Evolutionary conservation across 1,139 yeast genomes (phyloP), one percentile per base, ranked within the genome.

Genomic region (Barnettozyma hawaiiensis): DNA sequence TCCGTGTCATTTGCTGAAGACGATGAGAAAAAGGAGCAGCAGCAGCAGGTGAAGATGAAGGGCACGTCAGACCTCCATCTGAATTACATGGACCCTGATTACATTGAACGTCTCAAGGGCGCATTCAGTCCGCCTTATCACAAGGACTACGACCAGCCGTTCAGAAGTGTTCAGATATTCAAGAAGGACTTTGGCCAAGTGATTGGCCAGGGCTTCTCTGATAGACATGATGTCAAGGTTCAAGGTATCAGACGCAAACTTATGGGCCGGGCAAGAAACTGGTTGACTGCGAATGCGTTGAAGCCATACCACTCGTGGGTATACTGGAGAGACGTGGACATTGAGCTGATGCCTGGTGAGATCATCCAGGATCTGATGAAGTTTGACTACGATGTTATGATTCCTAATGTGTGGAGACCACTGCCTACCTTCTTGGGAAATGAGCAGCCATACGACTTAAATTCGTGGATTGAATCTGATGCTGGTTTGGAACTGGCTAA

Each of bases 221-320:
- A 85, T 59, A 69, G 96, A 49, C 96, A 87, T 59, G 94, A 86
- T 16, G 94, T 86, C 37, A 85, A 85, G 59, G 90, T 85, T 19
- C 96, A 87, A 64, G 96, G 95, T 14, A 82, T 85, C 31, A 74
- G 96, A 55, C 70, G 96, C 49, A 86, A 85, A 59, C 65, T 85
- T 49, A 85, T 87, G 96, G 96, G 95, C 2, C 70, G 94, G 46
- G 96, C 96, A 4, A 72, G 96, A 61, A 87, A 87, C 62, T 87
- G 95, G 94, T 67, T 87, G 41, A 76, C 90, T 4, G 73, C 86
- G 2, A 75, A 78, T 35, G 89, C 95, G 1, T 66, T 87, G 48
- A 76, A 80, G 55, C 89, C 95, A 1, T 82, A 85, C 57, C 96
- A 87, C 62, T 81, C 94, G 2, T 87, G 96, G 96, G 95, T 87